phyloP scores from a whole-genome alignment of 441 rosid genomes.

The Jatropha multifida region DNA sequence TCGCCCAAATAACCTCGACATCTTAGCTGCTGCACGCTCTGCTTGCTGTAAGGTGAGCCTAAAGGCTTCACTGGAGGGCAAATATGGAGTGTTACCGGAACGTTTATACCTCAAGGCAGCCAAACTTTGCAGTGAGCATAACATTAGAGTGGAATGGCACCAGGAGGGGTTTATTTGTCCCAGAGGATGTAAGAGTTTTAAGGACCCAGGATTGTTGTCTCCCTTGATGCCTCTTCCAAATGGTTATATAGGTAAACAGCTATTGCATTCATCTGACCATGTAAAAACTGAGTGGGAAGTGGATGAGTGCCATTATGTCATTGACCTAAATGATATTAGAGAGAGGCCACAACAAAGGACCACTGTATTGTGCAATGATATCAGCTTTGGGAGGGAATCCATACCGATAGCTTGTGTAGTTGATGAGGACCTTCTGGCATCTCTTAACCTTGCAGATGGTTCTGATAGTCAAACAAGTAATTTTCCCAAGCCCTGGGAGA shows the following conservation, averaged over 20 bases:
- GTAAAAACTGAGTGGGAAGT: slow-evolving; percentile 52
- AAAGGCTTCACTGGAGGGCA: slow-evolving; percentile 70
- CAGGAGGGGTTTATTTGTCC: slow-evolving; percentile 73
- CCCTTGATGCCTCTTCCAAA: slow-evolving; percentile 49
- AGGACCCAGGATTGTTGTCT: slow-evolving; percentile 36
- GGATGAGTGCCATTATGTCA: slow-evolving; percentile 85
- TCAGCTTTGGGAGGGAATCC: slow-evolving; percentile 86
- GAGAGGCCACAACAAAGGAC: slow-evolving; percentile 46
- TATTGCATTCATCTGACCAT: slow-evolving; percentile 32
- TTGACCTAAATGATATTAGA: slow-evolving; percentile 60
- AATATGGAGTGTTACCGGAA: slow-evolving; percentile 75
- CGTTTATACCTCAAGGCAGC: slow-evolving; percentile 87
- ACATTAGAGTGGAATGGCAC: slow-evolving; percentile 86
- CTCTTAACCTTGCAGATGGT: slow-evolving; percentile 31
- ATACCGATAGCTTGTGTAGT: slow-evolving; percentile 74
- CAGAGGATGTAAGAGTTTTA: slow-evolving; percentile 71
- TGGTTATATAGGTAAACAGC: slow-evolving; percentile 27
- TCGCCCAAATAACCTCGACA: slow-evolving; percentile 83
- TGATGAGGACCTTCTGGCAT: slow-evolving; percentile 57
- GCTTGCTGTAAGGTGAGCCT: slow-evolving; percentile 92
- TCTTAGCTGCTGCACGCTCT: slow-evolving; percentile 73
- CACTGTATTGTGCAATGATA: slow-evolving; percentile 63
- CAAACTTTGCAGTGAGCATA: slow-evolving; percentile 90
- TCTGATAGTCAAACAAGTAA: slow-evolving; percentile 33
- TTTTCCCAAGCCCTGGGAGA: slow-evolving; percentile 73